phyloP scores from a whole-genome alignment of 2,329 filamentous ascomycete genomes.

The Aspergillus viridinutans region DNA sequence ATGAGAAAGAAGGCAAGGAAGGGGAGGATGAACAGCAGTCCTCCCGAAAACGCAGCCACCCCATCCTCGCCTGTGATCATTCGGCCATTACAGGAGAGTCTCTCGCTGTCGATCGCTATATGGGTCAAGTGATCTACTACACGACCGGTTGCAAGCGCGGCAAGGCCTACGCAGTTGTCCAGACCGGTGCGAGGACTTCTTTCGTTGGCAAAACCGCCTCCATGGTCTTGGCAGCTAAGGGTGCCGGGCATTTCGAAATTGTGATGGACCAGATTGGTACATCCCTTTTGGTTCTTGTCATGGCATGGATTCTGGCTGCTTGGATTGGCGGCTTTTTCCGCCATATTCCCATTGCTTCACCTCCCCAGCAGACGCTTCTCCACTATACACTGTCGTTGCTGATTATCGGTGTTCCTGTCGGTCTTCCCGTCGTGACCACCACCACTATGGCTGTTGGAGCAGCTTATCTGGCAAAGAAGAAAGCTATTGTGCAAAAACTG shows the following conservation, averaged over 20 bases:
- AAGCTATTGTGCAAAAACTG: constrained; percentile 75
- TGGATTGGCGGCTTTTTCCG: constrained; percentile 80
- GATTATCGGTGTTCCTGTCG: constrained; percentile 76
- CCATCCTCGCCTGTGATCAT: constrained; percentile 68
- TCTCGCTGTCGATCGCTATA: constrained; percentile 62
- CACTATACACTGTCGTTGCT: constrained; percentile 66
- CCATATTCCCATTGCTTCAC: constrained; percentile 55
- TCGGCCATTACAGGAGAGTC: constrained; percentile 78
- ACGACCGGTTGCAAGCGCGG: constrained; percentile 78
- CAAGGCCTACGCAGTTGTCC: constrained; percentile 67
- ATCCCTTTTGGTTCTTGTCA: constrained; percentile 67
- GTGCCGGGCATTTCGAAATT: constrained; percentile 74
- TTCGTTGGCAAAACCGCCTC: constrained; percentile 73
- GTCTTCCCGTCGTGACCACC: constrained; percentile 73
- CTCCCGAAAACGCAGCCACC: constrained; percentile 51
- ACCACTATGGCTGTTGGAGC: constrained; percentile 74
- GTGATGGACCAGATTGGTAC: constrained; percentile 80
- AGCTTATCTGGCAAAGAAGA: constrained; percentile 71
- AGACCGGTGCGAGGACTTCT: constrained; percentile 63
- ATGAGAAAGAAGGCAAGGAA: constrained; percentile 53
- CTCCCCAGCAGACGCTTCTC: constrained; percentile 60
- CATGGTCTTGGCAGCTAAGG: constrained; percentile 68
- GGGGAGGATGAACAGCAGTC: constrained; percentile 14
- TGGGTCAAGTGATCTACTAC: constrained; percentile 72
- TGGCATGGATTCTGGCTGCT: constrained; percentile 68